Conservation (phyloP, 2,329 filamentous ascomycete genomes). For the Graphilbum fragrans region DNA sequence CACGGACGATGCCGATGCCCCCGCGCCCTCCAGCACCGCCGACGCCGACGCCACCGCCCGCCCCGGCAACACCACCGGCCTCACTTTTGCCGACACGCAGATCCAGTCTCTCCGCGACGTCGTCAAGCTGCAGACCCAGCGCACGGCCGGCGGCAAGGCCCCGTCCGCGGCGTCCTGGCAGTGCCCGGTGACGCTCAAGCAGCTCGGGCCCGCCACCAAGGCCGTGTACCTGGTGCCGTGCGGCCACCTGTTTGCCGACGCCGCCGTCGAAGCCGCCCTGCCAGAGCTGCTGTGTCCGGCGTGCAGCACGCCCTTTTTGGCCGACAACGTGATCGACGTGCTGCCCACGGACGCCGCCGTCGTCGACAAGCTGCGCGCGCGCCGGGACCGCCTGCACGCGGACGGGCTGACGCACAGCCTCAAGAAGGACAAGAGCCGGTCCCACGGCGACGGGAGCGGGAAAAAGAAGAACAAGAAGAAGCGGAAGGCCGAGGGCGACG, state of each 20-base stretch:
- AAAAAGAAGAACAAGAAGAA: conserved; percentile 57
- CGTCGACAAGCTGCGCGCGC: conserved; percentile 48
- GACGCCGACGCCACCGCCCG: neutral
- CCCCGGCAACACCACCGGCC: conserved; percentile 33
- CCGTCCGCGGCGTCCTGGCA: conserved; percentile 39
- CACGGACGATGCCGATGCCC: neutral
- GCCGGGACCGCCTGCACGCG: no score
- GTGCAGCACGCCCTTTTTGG: conserved; percentile 63
- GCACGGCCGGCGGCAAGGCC: conserved; percentile 26
- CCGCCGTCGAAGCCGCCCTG: conserved; percentile 67
- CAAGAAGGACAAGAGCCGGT: conserved; percentile 58
- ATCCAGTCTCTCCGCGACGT: conserved; percentile 79
- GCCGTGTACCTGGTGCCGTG: conserved; percentile 88
- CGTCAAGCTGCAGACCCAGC: conserved; percentile 64
- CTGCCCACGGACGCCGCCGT: conserved; percentile 62
- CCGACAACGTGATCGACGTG: conserved; percentile 72
- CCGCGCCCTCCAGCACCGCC: neutral
- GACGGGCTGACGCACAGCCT: conserved; percentile 72
- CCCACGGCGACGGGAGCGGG: no score
- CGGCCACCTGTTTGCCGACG: conserved; percentile 85
- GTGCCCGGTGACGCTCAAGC: conserved; percentile 80
- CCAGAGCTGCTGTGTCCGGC: conserved; percentile 49
- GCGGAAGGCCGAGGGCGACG: conserved; percentile 13
- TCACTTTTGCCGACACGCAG: conserved; percentile 34
- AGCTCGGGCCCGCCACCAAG: conserved; percentile 66